Evolutionary conservation across 257 asterid genomes (phyloP).

Genomic region (Lycium ferocissimum): DNA sequence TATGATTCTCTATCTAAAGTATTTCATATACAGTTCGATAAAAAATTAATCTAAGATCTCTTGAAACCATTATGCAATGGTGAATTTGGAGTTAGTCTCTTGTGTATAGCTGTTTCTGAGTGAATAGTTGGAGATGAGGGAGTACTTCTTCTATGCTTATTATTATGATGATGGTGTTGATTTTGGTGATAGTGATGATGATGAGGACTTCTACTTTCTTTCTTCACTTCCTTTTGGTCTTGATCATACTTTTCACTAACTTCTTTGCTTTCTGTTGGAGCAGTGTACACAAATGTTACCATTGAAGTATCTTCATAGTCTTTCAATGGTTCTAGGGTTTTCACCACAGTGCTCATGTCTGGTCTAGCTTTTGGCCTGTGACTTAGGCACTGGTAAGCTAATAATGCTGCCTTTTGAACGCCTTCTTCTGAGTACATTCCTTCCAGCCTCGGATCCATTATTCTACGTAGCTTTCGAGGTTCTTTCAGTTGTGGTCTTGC

Average conservation of each 20-base stretch:
- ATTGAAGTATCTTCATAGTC: constrained; percentile 48
- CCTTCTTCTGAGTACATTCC: constrained; percentile 77
- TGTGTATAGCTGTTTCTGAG: constrained; percentile 43
- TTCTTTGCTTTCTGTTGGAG: constrained; percentile 40
- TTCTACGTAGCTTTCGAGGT: constrained; percentile 64
- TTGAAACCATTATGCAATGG: constrained; percentile 41
- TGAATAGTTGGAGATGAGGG: constrained; percentile 52
- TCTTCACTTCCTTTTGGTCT: constrained; percentile 32
- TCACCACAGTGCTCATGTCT: constrained; percentile 59
- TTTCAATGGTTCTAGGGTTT: constrained; percentile 56
- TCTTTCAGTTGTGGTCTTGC: constrained; percentile 69
- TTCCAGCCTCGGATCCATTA: constrained; percentile 86
- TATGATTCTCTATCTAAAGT: background rate
- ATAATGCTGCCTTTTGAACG: constrained; percentile 62
- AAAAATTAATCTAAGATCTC: constrained; percentile 30
- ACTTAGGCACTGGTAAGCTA: constrained; percentile 83
- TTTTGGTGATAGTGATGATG: constrained; percentile 38
- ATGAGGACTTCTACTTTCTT: constrained; percentile 23
- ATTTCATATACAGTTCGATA: constrained; percentile 22
- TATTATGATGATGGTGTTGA: constrained; percentile 43
- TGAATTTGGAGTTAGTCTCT: constrained; percentile 43
- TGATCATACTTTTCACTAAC: constrained; percentile 4
- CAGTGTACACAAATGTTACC: constrained; percentile 74
- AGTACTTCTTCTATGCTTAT: constrained; percentile 28
- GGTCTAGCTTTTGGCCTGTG: constrained; percentile 80